Base-by-base conservation (phyloP, 257 asterid genomes). In the Capsicum pubescens region DNA sequence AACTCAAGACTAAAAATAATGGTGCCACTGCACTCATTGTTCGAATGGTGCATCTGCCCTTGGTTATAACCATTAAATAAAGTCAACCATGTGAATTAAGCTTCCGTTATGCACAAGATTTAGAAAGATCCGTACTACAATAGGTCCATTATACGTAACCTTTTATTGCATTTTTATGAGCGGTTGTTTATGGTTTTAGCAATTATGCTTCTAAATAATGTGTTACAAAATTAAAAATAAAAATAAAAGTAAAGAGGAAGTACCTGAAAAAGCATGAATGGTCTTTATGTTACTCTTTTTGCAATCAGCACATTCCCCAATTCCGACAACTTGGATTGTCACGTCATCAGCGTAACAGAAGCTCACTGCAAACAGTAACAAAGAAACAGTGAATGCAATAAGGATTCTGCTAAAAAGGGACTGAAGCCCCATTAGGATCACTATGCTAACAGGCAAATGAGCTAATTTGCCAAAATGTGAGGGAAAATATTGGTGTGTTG, bases 301-400 rank as follows among this genome's bases (percentile, higher is more conserved):
- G 76, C 97, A 93, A 54, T 93, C 97, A 9, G 90, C 92, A 87
- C 95, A 93, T 19, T 90, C 88, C 5, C 77, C 94, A 10, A 83
- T 54, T 4, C 95, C 97, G 14, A 89, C 92, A 86, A 92, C 94
- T 86, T 91, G 86, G 15, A 93, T 85, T 32, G 89, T 86, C 67
- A 36, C 84, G 32, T 85, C 85, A 81, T 68, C 87, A 15, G 92
- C 95, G 66, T 74, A 64, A 86, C 94, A 90, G 13, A 87, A 83
- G 85, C 57, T 84, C 17, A 78, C 82, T 84, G 87, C 87, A 83
- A 86, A 50, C 11, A 84, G 42, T 14, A 89, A 80, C 72, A 86
- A 86, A 32, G 86, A 72, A 9, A 90, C 59, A 35, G 87, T 81
- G 55, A 90, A 81, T 81, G 87, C 60, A 74, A 84, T 7, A 84